Conservation (phyloP, 768 basidiomycete genomes). For the Pisolithus albus region DNA sequence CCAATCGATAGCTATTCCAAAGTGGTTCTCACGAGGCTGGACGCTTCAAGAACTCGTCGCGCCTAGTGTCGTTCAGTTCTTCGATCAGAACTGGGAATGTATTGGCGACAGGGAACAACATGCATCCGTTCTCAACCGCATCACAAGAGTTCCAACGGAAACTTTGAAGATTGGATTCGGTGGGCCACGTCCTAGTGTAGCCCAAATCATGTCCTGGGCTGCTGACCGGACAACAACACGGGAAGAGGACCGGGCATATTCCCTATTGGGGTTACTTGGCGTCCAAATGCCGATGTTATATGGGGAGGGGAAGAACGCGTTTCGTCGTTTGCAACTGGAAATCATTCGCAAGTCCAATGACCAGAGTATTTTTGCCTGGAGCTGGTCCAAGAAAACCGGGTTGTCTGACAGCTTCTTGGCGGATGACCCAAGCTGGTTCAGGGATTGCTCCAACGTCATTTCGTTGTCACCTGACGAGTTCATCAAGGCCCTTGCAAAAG, state of each 20-base stretch:
- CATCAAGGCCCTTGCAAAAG: not conserved
- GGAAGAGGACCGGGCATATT: conserved; percentile 10
- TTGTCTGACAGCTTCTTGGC: not conserved
- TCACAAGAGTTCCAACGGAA: not conserved
- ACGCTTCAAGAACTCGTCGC: conserved; percentile 2
- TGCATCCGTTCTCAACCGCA: not conserved
- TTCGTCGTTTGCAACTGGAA: conserved; percentile 10
- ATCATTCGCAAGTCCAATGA: conserved; percentile 7
- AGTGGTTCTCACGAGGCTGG: not conserved
- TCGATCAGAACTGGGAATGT: conserved; percentile 7
- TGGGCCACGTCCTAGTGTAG: conserved; percentile 2
- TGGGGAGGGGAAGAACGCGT: conserved; percentile 11
- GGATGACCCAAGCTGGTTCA: not conserved
- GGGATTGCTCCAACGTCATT: not conserved
- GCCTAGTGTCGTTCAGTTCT: conserved; percentile 11
- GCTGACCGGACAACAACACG: conserved; percentile 10
- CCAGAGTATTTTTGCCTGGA: conserved; percentile 9
- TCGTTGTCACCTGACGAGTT: not conserved
- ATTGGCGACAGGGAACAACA: not conserved
- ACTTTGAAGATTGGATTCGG: not conserved
- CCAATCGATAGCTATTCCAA: not conserved
- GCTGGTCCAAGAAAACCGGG: not conserved
- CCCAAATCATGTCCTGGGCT: conserved; percentile 1
- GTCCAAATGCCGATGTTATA: not conserved
- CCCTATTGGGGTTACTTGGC: too few relatives aligned